Percentiles rank a stretch among this genome's conserved stretches.
phyloP scores from a whole-genome alignment of 495 filamentous ascomycete species.

The Aspergillus egyptiacus region DNA sequence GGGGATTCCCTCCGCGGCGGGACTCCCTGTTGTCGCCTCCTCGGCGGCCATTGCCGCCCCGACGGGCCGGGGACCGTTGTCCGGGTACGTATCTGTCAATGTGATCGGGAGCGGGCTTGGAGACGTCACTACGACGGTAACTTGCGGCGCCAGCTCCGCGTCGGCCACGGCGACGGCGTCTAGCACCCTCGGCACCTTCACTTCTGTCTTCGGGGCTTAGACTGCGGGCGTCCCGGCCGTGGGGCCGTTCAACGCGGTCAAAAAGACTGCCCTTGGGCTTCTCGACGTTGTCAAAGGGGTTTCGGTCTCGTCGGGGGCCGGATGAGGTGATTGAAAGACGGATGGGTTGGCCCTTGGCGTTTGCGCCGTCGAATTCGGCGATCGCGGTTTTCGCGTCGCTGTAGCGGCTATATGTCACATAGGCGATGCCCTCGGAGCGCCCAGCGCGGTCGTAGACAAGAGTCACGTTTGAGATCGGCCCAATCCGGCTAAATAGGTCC shows the following conservation, averaged over 20 bases:
- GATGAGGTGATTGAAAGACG: slow-evolving; percentile 62
- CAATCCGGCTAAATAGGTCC: slow-evolving; percentile 78
- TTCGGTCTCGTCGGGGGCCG: slow-evolving; percentile 46
- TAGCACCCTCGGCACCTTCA: slow-evolving; percentile 21
- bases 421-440: slow-evolving; percentile 81
- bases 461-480: slow-evolving; percentile 60
- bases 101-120: slow-evolving; percentile 60
- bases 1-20: slow-evolving; percentile 41
- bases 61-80: slow-evolving; percentile 32
- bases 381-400: slow-evolving; percentile 70
- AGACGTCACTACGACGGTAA: slow-evolving; percentile 56
- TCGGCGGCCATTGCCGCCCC: slow-evolving; percentile 42
- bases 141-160: slow-evolving; percentile 30
- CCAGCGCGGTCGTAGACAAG: slow-evolving; percentile 86
- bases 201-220: slow-evolving; percentile 34
- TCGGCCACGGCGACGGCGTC: slow-evolving; percentile 38
- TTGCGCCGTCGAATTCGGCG: slow-evolving; percentile 79
- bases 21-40: slow-evolving; percentile 39
- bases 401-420: slow-evolving; percentile 67
- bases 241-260: slow-evolving; percentile 60
- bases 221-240: slow-evolving; percentile 34
- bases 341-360: slow-evolving; percentile 90
- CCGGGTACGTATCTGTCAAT: slow-evolving; percentile 85
- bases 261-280: slow-evolving; percentile 64
- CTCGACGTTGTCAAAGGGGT: slow-evolving; percentile 52